Conservation (phyloP, 2,329 filamentous ascomycete genomes). For the Orbilia quercus region DNA sequence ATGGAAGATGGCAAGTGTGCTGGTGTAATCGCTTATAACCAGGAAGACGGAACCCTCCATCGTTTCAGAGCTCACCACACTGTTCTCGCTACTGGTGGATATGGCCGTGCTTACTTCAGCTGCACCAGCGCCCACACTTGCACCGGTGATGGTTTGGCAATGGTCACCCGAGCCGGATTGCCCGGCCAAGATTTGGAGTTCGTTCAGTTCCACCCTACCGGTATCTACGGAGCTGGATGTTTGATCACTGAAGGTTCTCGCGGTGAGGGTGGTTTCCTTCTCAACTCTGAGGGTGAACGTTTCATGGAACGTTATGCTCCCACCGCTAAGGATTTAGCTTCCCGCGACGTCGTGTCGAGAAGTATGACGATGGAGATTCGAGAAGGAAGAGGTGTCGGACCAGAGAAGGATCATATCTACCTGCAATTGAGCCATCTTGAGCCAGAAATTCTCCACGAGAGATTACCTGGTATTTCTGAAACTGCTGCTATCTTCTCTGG, state of each 20-base stretch:
- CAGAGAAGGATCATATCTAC: conserved; percentile 98
- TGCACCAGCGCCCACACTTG: conserved; percentile 98
- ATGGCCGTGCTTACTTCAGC: conserved; percentile 97
- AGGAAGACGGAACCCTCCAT: conserved; percentile 97
- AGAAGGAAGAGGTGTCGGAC: conserved; percentile 93
- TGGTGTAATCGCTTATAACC: conserved; percentile 96
- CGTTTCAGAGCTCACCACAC: conserved; percentile 97
- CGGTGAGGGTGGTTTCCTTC: conserved; percentile 96
- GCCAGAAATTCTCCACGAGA: conserved; percentile 89
- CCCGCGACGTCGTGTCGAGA: conserved; percentile 93
- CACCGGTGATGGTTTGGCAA: conserved; percentile 98
- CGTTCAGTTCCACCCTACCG: conserved; percentile 98
- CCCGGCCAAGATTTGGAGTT: conserved; percentile 99
- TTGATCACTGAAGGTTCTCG: conserved; percentile 97
- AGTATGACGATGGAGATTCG: conserved; percentile 99
- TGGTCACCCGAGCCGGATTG: conserved; percentile 96
- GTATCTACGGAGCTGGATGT: conserved; percentile 98
- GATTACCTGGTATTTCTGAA: conserved; percentile 97
- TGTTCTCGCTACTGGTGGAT: conserved; percentile 94
- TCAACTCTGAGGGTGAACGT: conserved; percentile 97
- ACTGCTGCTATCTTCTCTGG: conserved; percentile 97
- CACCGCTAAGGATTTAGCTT: conserved; percentile 96
- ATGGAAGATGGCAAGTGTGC: conserved; percentile 98
- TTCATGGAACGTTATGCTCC: conserved; percentile 99
- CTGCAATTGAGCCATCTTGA: conserved; percentile 96